A percentile compares a stretch with the other conserved stretches of the same genome.
phyloP scores from a whole-genome alignment of 129 eudicot genomes.

The Sambucus nigra region DNA sequence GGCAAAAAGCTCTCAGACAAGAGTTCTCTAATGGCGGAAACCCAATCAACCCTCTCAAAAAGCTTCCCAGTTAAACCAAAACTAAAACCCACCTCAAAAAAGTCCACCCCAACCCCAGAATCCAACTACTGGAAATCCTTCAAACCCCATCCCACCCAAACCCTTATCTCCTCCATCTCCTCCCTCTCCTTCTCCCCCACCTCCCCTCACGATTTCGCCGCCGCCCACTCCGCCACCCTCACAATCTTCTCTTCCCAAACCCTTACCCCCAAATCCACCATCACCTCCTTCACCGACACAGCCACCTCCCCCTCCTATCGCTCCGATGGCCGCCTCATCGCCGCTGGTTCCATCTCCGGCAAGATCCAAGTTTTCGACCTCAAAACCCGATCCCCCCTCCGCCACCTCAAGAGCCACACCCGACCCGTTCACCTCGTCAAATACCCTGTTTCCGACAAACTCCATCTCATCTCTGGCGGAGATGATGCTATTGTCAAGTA shows the following conservation, averaged over 20 bases:
- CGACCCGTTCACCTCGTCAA: conserved; percentile 54
- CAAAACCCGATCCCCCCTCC: conserved; percentile 38
- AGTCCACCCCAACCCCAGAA: conserved; percentile 61
- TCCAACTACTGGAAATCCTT: conserved; percentile 72
- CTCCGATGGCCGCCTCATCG: conserved; percentile 60
- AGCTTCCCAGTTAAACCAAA: conserved; percentile 50
- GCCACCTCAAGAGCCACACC: conserved; percentile 48
- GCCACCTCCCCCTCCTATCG: conserved; percentile 62
- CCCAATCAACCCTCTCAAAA: conserved; percentile 17
- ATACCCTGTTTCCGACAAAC: conserved; percentile 51
- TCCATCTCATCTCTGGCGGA: conserved; percentile 67
- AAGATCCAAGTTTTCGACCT: conserved; percentile 48
- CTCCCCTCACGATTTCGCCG: conserved; percentile 55
- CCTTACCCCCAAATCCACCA: conserved; percentile 40
- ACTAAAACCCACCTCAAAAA: conserved; percentile 48
- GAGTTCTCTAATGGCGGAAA: conserved; percentile 41
- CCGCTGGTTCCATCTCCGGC: conserved; percentile 62
- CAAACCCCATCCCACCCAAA: conserved; percentile 29
- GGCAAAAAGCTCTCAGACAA: too few relatives aligned
- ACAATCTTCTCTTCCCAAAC: conserved; percentile 47
- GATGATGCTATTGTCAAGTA: conserved; percentile 82
- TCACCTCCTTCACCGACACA: conserved; percentile 49
- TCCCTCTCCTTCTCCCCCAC: conserved; percentile 52
- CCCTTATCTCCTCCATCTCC: conserved; percentile 55
- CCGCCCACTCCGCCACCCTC: conserved; percentile 65